Base-by-base conservation (phyloP, 805 yeast genomes). In the Kuraishia borneana region DNA sequence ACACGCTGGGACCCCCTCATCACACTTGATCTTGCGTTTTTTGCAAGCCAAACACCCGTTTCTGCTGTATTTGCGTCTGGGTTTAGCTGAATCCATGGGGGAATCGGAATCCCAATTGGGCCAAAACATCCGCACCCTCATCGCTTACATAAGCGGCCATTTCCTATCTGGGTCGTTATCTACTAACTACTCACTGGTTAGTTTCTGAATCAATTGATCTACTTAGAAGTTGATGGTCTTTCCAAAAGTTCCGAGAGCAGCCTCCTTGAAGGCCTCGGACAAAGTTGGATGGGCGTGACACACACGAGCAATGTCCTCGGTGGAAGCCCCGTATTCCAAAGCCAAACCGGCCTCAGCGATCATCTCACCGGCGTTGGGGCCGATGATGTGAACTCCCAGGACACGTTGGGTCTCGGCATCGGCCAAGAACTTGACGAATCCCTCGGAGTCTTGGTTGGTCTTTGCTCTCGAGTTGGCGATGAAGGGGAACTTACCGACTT, bases 281-380 rank as follows among this genome's bases (percentile, higher is more conserved):
- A 92, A 70, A 25, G 99, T 92, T 60, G 99, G 99, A 65, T 92
- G 99, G 39, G 98, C 97, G 54, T 92, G 98, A 61, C 96, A 89
- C 28, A 85, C 83, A 68, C 98, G 83, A 42, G 96, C 94, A 50
- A 92, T 71, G 57, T 92, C 99, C 68, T 92, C 99, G 35, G 96
- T 83, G 8, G 94, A 80, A 36, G 98, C 99, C 60, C 99, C 99
- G 65, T 92, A 92, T 68, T 92, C 99, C 43, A 92, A 61, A 30
- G 99, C 99, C 56, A 92, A 73, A 46, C 95, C 94, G 43, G 87
- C 96, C 70, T 94, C 98, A 45, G 94, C 97, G 58, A 92, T 92
- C 96, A 92, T 84, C 71, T 92, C 99, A 65, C 99, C 98, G 39
- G 99, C 99, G 56, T 84, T 88, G 47, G 98, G 83, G 49, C 98